A percentile compares a stretch with the other conserved stretches of the same genome.
Evolutionary conservation across 257 asterid genomes (phyloP).

Genomic region (Nicotiana knightiana): DNA sequence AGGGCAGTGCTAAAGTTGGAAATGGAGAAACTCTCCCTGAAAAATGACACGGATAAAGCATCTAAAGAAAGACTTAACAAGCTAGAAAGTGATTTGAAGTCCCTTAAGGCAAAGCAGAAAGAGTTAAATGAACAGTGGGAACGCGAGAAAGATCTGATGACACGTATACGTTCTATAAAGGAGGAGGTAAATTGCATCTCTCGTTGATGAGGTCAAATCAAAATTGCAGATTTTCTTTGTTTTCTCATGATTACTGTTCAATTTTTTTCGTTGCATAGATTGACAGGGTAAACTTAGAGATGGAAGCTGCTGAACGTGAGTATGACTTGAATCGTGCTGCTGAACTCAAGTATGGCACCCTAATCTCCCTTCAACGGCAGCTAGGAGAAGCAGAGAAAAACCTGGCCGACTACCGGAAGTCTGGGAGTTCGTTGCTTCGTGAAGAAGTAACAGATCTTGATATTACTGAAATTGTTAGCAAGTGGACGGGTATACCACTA

Average conservation of each 20-base stretch:
- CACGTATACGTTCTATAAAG: slow-evolving; percentile 63
- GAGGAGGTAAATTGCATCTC: slow-evolving; percentile 56
- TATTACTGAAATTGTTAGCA: slow-evolving; percentile 86
- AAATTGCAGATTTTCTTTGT: neutral
- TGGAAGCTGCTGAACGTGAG: slow-evolving; percentile 97
- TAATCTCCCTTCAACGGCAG: slow-evolving; percentile 77
- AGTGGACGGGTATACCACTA: slow-evolving; percentile 94
- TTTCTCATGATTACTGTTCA: slow-evolving; percentile 8
- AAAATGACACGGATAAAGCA: slow-evolving; percentile 75
- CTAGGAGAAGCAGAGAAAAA: slow-evolving; percentile 72
- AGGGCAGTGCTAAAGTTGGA: slow-evolving; percentile 81
- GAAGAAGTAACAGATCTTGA: slow-evolving; percentile 91
- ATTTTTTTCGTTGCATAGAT: slow-evolving; percentile 34
- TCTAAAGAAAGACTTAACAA: slow-evolving; percentile 74
- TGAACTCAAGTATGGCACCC: slow-evolving; percentile 88
- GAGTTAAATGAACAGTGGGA: slow-evolving; percentile 82
- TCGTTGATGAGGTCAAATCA: neutral
- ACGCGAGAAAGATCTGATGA: slow-evolving; percentile 70
- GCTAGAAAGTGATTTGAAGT: slow-evolving; percentile 67
- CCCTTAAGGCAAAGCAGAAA: slow-evolving; percentile 59
- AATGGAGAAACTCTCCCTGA: slow-evolving; percentile 89
- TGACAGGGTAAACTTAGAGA: slow-evolving; percentile 89
- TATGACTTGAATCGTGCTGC: slow-evolving; percentile 90
- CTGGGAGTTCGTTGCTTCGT: slow-evolving; percentile 66
- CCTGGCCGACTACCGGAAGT: slow-evolving; percentile 54